A percentile compares a stretch with the other conserved stretches of the same genome.
Conservation (phyloP, 2,329 filamentous ascomycete genomes). For the Nemania bipapillata region DNA sequence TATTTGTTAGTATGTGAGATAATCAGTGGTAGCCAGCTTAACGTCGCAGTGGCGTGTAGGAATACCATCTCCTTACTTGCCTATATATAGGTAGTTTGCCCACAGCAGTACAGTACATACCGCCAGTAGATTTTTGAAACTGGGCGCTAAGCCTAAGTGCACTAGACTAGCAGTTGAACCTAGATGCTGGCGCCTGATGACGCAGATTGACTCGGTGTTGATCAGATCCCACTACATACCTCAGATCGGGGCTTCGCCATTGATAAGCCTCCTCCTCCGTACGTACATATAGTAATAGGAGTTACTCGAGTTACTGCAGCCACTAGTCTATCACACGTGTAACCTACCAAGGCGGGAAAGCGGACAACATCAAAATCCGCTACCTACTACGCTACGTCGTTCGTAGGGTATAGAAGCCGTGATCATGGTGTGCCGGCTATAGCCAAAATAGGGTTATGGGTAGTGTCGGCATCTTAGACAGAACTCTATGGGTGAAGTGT, state of each 20-base stretch:
- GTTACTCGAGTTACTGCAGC: neutral
- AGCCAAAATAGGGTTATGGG: neutral
- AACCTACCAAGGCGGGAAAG: neutral
- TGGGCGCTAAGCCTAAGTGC: neutral
- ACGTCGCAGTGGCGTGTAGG: neutral
- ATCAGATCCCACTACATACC: neutral
- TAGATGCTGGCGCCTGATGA: constrained; percentile 1
- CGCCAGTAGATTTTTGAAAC: neutral
- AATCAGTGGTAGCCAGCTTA: neutral
- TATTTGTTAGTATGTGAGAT: neutral
- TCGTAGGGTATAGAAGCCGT: neutral
- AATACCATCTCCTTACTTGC: neutral
- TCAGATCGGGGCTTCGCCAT: neutral
- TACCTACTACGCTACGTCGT: neutral
- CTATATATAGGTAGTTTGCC: neutral
- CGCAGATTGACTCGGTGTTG: constrained; percentile 3
- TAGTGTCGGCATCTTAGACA: neutral
- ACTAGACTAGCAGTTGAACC: neutral
- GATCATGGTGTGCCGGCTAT: neutral
- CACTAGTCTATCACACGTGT: neutral
- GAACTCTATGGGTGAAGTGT: neutral
- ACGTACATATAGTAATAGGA: neutral
- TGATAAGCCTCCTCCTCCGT: neutral
- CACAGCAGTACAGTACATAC: neutral
- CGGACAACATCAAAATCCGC: neutral